Conservation (phyloP, 1,284 basidiomycete genomes). For the Coniferiporia sulphurascens region DNA sequence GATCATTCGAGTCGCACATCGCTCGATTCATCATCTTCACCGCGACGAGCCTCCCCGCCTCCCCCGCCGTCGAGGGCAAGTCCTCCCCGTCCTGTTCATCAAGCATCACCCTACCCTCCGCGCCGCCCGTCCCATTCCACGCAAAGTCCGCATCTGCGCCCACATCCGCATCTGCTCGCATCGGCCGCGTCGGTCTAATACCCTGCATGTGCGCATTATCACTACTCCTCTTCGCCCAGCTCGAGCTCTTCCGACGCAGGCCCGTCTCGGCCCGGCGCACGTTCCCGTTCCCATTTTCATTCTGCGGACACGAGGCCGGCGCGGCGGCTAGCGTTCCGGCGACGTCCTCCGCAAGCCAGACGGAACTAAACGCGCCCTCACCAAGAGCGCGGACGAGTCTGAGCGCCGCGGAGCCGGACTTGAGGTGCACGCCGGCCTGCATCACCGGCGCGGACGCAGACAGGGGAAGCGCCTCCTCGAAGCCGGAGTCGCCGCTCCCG, state of each 20-base stretch:
- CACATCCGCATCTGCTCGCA: background rate
- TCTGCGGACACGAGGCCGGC: background rate
- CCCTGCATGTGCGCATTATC: conserved; percentile 21
- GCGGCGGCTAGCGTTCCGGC: conserved; percentile 30
- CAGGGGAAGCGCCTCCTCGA: conserved; percentile 23
- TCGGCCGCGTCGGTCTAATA: conserved; percentile 1
- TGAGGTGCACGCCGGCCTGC: background rate
- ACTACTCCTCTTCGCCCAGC: conserved; percentile 21
- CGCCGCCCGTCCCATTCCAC: conserved; percentile 4
- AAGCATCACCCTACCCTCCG: conserved; percentile 17
- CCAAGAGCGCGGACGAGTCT: conserved; percentile 54
- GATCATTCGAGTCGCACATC: conserved; percentile 50
- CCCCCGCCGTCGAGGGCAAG: conserved; percentile 13
- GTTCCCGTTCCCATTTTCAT: background rate
- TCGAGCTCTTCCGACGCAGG: conserved; percentile 21
- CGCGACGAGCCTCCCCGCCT: conserved; percentile 55
- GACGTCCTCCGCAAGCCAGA: conserved; percentile 67
- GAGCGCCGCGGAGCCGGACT: conserved; percentile 25
- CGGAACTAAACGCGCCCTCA: conserved; percentile 71
- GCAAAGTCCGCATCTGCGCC: background rate
- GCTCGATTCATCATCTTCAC: conserved; percentile 79
- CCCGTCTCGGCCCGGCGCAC: background rate
- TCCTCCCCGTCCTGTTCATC: conserved; percentile 21
- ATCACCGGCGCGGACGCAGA: background rate
- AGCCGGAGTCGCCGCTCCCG: conserved; percentile 11